A percentile compares a stretch with the other conserved stretches of the same genome.
Evolutionary conservation across 768 basidiomycete species (phyloP).

Genomic region (Peribolospora baueri): DNA sequence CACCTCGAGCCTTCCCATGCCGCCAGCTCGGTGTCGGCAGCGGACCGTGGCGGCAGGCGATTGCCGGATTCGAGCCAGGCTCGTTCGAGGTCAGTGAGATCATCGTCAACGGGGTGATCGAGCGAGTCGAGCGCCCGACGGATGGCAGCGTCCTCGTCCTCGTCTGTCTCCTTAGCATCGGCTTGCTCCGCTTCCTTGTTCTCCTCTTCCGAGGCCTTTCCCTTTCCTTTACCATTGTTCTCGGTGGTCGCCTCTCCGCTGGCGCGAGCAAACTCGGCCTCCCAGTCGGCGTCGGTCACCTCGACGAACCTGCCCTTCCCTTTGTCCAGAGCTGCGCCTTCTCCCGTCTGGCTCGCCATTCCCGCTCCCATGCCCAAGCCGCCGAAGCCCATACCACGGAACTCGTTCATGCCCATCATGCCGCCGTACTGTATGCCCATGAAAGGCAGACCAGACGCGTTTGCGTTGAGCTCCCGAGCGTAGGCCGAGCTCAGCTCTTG

Average conservation of each 20-base stretch:
- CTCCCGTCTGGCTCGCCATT: neutral
- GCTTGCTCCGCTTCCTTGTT: neutral
- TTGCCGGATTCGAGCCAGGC: constrained; percentile 10
- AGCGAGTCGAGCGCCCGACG: neutral
- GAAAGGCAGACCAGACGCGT: too few species aligned
- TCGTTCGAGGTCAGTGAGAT: constrained; percentile 11
- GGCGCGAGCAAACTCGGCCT: constrained; percentile 10
- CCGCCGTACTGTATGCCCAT: neutral
- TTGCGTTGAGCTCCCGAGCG: too few species aligned
- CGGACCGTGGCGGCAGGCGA: neutral
- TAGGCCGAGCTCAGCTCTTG: too few species aligned
- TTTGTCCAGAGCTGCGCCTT: constrained; percentile 28
- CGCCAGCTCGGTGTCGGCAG: constrained; percentile 9
- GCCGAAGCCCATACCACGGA: neutral
- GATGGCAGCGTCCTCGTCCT: neutral
- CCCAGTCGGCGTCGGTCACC: constrained; percentile 14
- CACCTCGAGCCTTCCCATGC: constrained; percentile 16
- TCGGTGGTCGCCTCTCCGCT: neutral
- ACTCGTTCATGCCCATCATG: constrained; percentile 1
- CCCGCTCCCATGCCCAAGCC: neutral
- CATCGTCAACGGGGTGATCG: constrained; percentile 9
- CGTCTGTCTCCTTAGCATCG: neutral
- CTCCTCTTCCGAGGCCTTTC: neutral
- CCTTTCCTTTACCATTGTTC: neutral
- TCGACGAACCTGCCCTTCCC: constrained; percentile 35